Conservation (phyloP, 2,329 filamentous ascomycete species). For the Dendryphion nanum region DNA sequence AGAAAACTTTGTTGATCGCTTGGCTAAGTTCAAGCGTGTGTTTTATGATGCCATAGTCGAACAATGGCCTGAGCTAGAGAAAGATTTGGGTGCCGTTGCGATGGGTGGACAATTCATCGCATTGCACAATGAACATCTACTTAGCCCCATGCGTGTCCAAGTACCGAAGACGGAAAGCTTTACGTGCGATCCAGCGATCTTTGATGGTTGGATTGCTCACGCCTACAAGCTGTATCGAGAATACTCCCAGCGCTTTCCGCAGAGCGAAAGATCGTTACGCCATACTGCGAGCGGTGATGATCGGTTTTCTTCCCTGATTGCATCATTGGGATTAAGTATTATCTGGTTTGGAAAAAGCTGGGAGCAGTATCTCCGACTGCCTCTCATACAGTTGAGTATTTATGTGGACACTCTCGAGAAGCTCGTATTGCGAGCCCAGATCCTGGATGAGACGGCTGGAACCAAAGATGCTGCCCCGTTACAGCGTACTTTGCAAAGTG, state of each 20-base stretch:
- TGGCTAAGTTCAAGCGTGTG: conserved; percentile 21
- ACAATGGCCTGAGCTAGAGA: conserved; percentile 27
- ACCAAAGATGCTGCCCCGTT: conserved; percentile 12
- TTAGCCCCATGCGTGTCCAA: conserved; percentile 17
- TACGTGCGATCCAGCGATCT: conserved; percentile 18
- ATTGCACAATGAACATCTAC: conserved; percentile 19
- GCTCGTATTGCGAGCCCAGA: conserved; percentile 8
- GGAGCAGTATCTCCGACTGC: conserved; percentile 27
- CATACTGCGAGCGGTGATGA: conserved; percentile 17
- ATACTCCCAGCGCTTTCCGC: conserved; percentile 24
- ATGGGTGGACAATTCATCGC: conserved; percentile 17
- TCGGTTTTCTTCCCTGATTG: conserved; percentile 25
- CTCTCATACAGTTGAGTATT: conserved; percentile 19
- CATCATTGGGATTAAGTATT: conserved; percentile 23
- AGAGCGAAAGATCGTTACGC: conserved; percentile 21
- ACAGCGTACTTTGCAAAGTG: conserved; percentile 10
- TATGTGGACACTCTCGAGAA: conserved; percentile 17
- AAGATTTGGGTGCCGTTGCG: conserved; percentile 21
- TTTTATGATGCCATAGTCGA: conserved; percentile 25
- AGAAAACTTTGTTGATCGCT: conserved; percentile 21
- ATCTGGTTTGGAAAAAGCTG: conserved; percentile 24
- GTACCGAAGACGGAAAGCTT: conserved; percentile 9
- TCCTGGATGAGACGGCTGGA: conserved; percentile 2
- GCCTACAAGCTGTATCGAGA: conserved; percentile 18
- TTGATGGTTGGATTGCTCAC: conserved; percentile 22